A percentile compares a stretch with the other conserved stretches of the same genome.
Evolutionary conservation across 164 flowering plant genomes (phyloP).

Genomic region (Nelumbo lutea): DNA sequence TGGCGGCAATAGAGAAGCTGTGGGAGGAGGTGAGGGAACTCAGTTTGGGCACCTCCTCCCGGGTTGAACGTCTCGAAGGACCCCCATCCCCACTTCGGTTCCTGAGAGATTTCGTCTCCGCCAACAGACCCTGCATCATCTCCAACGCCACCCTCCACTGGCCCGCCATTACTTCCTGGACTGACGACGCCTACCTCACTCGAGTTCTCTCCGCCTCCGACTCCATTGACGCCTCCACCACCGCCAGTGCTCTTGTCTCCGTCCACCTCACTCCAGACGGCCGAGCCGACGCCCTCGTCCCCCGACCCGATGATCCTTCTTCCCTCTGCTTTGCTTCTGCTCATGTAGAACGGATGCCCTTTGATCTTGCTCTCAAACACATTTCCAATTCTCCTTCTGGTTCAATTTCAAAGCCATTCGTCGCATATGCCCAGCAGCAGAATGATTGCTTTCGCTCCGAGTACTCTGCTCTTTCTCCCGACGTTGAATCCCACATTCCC

Average conservation of each 20-base stretch:
- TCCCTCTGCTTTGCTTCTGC: slow-evolving; percentile 75
- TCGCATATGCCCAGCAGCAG: slow-evolving; percentile 88
- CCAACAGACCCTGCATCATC: slow-evolving; percentile 82
- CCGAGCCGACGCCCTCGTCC: slow-evolving; percentile 48
- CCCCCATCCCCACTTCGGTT: slow-evolving; percentile 73
- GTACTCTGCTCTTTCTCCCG: slow-evolving; percentile 45
- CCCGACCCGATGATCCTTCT: slow-evolving; percentile 18
- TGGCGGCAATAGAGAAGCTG: slow-evolving; percentile 33
- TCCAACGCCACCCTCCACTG: slow-evolving; percentile 70
- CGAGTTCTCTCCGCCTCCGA: slow-evolving; percentile 30
- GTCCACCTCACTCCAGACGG: slow-evolving; percentile 57
- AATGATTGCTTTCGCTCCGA: slow-evolving; percentile 79
- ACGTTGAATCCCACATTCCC: slow-evolving; percentile 59
- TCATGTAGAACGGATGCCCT: slow-evolving; percentile 46
- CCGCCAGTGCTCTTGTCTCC: slow-evolving; percentile 34
- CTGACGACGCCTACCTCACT: slow-evolving; percentile 37
- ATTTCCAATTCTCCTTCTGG: slow-evolving; percentile 3
- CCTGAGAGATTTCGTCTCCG: slow-evolving; percentile 64
- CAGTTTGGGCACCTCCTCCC: slow-evolving; percentile 45
- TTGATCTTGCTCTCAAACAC: slow-evolving; percentile 28
- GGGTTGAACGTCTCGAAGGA: slow-evolving; percentile 42
- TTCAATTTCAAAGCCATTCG: slow-evolving; percentile 17
- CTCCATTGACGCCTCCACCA: slow-evolving; percentile 24
- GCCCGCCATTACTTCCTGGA: slow-evolving; percentile 63
- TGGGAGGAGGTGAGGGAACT: slow-evolving; percentile 85